Base-by-base conservation (phyloP, 192 early-diverging fungal genomes). In the Rhizophlyctis rosea region DNA sequence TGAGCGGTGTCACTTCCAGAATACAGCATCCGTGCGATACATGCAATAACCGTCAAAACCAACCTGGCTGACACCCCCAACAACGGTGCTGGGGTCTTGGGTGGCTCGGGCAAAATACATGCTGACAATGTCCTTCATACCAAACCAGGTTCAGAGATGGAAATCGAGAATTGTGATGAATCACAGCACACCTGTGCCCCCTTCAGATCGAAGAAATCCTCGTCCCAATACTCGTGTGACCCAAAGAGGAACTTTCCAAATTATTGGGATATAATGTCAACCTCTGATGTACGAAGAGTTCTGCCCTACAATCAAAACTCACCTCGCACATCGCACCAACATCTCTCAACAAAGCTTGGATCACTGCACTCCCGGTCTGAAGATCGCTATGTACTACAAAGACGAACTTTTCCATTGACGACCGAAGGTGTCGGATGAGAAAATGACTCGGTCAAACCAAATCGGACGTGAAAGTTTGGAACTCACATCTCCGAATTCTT, bases 131-230 rank as follows among this genome's bases (percentile, higher is more conserved):
- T 80, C 81, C 64, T 80, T n/a, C n/a, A n/a, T n/a, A n/a, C n/a
- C n/a, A n/a, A n/a, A n/a, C n/a, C n/a, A n/a, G n/a, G n/a, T n/a
- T n/a, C n/a, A n/a, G n/a, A n/a, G n/a, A n/a, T n/a, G n/a, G n/a
- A n/a, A n/a, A n/a, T n/a, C 24, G 35, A 18, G 13, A 25, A n/a
- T 24, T 64, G 23, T n/a, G 48, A 63, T 23, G 57, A 28, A 27
- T 47, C 34, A 29, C 30, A 69, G 47, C 16, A 27, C 25, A 81
- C 75, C 74, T 85, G 79, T 1, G 80, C 80, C 2, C 83, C 83
- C 34, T 74, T 76, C 51, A 85, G 61, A 58, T 85, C 81, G 59
- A 82, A 81, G 55, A 81, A 72, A 32, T 84, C 79, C 53, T 79
- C 77, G 67, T 85, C 82, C 83, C 83, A 85, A 47, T 64, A 73